Evolutionary conservation across 2,329 filamentous ascomycete genomes (phyloP).

Genomic region (Aspergillus caelatus): DNA sequence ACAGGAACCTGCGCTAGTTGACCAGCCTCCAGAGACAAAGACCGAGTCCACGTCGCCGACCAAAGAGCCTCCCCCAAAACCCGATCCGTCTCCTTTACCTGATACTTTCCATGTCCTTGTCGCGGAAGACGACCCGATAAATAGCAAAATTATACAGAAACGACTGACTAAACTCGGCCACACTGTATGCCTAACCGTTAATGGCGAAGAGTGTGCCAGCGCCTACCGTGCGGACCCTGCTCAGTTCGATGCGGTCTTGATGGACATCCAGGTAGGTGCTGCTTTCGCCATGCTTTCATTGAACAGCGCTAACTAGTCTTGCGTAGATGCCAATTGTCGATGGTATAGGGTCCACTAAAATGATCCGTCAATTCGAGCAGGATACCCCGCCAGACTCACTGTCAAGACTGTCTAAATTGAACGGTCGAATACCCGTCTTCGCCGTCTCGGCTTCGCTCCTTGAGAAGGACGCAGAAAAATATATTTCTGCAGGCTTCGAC

Average conservation of each 20-base stretch:
- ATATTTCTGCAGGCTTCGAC: conserved; percentile 79
- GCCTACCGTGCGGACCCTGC: conserved; percentile 66
- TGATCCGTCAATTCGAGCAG: conserved; percentile 76
- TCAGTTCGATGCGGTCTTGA: conserved; percentile 77
- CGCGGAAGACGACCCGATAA: conserved; percentile 87
- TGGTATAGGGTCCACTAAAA: conserved; percentile 79
- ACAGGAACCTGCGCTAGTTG: neutral
- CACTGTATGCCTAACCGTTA: conserved; percentile 71
- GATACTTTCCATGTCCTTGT: conserved; percentile 61
- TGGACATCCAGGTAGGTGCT: conserved; percentile 83
- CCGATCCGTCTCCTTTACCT: neutral
- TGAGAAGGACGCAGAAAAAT: conserved; percentile 69
- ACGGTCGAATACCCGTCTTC: conserved; percentile 77
- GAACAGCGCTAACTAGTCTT: conserved; percentile 4
- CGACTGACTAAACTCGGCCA: conserved; percentile 77
- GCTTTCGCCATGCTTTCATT: neutral
- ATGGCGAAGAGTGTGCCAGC: conserved; percentile 81
- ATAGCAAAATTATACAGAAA: conserved; percentile 81
- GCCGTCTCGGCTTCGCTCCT: conserved; percentile 84
- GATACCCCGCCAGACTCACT: conserved; percentile 53
- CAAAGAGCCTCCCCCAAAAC: neutral
- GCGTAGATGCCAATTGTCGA: conserved; percentile 91
- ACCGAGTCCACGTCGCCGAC: neutral
- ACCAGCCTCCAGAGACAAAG: neutral
- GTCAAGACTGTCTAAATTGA: conserved; percentile 61